Base-by-base conservation (phyloP, 2,329 filamentous ascomycete species). In the Calonectria hawksworthii region DNA sequence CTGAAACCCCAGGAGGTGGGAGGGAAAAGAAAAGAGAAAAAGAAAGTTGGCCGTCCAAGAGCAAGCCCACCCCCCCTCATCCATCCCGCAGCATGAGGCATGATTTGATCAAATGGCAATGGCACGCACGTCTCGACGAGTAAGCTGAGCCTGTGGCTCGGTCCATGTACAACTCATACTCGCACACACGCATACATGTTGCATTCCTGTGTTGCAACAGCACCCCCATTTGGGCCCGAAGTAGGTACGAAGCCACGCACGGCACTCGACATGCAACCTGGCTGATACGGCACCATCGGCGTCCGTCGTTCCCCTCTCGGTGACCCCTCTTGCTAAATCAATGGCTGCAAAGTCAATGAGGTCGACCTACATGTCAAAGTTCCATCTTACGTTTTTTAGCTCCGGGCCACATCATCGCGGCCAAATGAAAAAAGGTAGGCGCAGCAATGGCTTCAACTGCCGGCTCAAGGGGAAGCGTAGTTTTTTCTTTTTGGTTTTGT, bases 201-300 rank as follows among this genome's bases (percentile, higher is more conserved):
- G 54, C 70, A 73, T 73, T 73, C 70, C 70, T 63, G 56, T 64
- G 51, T 64, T 73, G 65, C 56, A 50, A 68, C 56, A 56, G 34
- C 52, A 56, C 50, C 56, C 52, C 70, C 36, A 56, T 61, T 52
- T 73, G 44, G 51, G 64, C 14, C 65, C 70, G 70, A 73, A 73
- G 70, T 72, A 68, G 64, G 64, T 51, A 72, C 70, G 70, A 68
- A 73, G 70, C 44, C 70, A 65, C 70, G 10, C 70, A 65, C 47
- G 36, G 65, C 54, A 54, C 36, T 47, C 21, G 47, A 30, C 28
- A 68, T 73, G 70, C 65, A 52, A 34, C 36, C 68, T 47, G 70
- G 68, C 65, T 50, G 44, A 72, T 72, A 30, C 51, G 70, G 70
- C 30, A 30, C 41, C 38, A 8, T 44, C 32, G 30, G 54, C 44